Conservation (phyloP, 1,284 basidiomycete genomes). For the Farysia itapuensis region DNA sequence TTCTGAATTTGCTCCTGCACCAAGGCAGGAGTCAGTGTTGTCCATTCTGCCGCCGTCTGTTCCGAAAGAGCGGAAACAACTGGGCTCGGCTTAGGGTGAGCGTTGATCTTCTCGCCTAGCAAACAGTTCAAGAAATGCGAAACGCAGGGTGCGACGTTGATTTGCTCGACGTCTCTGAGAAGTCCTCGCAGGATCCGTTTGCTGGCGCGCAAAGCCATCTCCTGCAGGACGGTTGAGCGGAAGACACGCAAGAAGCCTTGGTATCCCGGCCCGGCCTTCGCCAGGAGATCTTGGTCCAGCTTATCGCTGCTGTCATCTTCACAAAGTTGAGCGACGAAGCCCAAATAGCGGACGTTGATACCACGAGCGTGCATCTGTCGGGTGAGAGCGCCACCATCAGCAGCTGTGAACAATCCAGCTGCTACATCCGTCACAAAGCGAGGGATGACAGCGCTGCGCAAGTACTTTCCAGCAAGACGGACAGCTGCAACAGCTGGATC, state of each 20-base stretch:
- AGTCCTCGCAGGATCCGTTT: constrained; percentile 65
- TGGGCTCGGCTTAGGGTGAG: constrained; percentile 60
- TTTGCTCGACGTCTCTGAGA: constrained; percentile 31
- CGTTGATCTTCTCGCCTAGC: constrained; percentile 62
- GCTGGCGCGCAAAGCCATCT: constrained; percentile 66
- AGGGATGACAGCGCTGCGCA: constrained; percentile 63
- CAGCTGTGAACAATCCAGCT: constrained; percentile 61
- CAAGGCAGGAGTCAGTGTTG: constrained; percentile 63
- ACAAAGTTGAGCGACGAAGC: constrained; percentile 60
- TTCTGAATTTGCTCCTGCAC: constrained; percentile 61
- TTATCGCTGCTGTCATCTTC: constrained; percentile 61
- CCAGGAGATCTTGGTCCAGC: constrained; percentile 48
- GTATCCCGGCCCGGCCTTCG: constrained; percentile 51
- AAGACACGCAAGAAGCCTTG: constrained; percentile 52
- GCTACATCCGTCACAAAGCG: constrained; percentile 63
- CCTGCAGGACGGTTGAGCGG: constrained; percentile 62
- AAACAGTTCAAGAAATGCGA: constrained; percentile 68
- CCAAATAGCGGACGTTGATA: constrained; percentile 68
- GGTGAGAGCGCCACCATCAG: constrained; percentile 64
- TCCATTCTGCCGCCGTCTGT: constrained; percentile 58
- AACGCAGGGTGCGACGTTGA: constrained; percentile 40
- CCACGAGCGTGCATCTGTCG: constrained; percentile 65
- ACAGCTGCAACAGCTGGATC: constrained; percentile 65
- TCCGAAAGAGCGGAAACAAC: constrained; percentile 32
- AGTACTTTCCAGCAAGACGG: constrained; percentile 64